Evolutionary conservation across 352 stramenopile genomes (phyloP).

Genomic region (Phytophthora chlamydospora): DNA sequence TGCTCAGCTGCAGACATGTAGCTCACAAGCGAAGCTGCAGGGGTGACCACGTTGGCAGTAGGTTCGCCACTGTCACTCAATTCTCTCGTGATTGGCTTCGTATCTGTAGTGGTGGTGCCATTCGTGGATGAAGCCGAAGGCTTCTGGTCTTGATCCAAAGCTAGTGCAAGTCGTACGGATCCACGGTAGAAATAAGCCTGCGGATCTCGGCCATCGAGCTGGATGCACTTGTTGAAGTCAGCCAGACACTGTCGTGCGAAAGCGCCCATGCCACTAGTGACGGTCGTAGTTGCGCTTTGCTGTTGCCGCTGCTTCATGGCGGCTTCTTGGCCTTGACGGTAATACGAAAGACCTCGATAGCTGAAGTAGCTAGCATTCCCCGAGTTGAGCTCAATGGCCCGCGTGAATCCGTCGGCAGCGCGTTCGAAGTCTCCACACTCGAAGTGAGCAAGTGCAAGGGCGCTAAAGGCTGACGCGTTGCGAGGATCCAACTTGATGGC

Average conservation of each 20-base stretch:
- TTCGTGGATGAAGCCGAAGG: slow-evolving; percentile 3
- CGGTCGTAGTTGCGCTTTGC: slow-evolving; percentile 6
- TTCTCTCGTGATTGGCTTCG: slow-evolving; percentile 7
- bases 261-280: slow-evolving; percentile 22
- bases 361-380: slow-evolving; percentile 66
- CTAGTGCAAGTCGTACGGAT: slow-evolving; percentile 65
- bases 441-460: slow-evolving; percentile 69
- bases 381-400: slow-evolving; percentile 71
- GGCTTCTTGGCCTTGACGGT: slow-evolving; percentile 55
- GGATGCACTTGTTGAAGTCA: slow-evolving; percentile 77
- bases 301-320: slow-evolving; percentile 16
- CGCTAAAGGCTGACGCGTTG: slow-evolving; percentile 65
- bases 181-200: slow-evolving; percentile 83
- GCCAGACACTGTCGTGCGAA: slow-evolving; percentile 62
- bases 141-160: slow-evolving; percentile 51
- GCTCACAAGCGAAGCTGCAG: slow-evolving; percentile 15
- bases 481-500: slow-evolving; percentile 76
- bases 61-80: slow-evolving; percentile 14
- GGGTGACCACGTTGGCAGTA: slow-evolving; percentile 1
- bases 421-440: slow-evolving; percentile 59
- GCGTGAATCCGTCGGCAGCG: slow-evolving; percentile 64
- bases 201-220: slow-evolving; percentile 75
- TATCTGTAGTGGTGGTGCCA: slow-evolving; percentile 6
- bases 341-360: slow-evolving; percentile 74
- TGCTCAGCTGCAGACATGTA: slow-evolving; percentile 49